Base-by-base conservation (phyloP, 2,329 filamentous ascomycete genomes). In the Trichoderma aggressivum region DNA sequence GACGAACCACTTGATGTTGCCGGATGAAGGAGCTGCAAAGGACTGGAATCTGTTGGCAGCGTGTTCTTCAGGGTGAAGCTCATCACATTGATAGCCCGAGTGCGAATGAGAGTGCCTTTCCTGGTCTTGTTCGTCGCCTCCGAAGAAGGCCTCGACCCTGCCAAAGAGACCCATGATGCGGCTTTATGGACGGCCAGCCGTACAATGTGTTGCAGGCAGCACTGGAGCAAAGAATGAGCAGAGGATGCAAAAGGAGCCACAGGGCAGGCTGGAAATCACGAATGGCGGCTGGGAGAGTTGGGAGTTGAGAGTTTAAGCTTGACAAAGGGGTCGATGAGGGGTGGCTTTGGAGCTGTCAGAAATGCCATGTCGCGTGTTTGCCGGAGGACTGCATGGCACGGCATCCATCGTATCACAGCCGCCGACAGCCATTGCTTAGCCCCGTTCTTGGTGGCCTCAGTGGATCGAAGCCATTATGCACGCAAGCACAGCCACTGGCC, bases 1-100 rank as follows among this genome's bases (percentile, higher is more conserved):
- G 21, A 96, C 92, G 80, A 92, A 94, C 93, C 94, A 97, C 84
- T 97, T 97, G 73, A 88, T 89, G 77, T 94, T 91, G 70, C 91
- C 91, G 36, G 88, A 87, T 24, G 92, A 87, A 76, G 90, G 87
- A 1, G 92, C 89, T 1, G 92, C 92, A 82, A 97, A 97, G 72
- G 88, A 90, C 72, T 86, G 83, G 77, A 85, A 90, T 62, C 89
- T 86, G 74, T 91, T 85, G 30, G 81, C 79, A 30, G 80, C 81
- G 73, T 85, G 82, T 66, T 81, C 79, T 30, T 82, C 79, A 3
- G 80, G 76, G 61, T 86, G 83, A 34, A 82, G 75, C 39, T 82
- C 77, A 67, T 82, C 80, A 74, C 83, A 84, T 47, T 80, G 77
- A 65, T 82, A 76, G 53, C 80, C 83, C 16, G 78, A 61, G 64